phyloP scores from a whole-genome alignment of 495 filamentous ascomycete species.

The Glutinoglossum americanum region DNA sequence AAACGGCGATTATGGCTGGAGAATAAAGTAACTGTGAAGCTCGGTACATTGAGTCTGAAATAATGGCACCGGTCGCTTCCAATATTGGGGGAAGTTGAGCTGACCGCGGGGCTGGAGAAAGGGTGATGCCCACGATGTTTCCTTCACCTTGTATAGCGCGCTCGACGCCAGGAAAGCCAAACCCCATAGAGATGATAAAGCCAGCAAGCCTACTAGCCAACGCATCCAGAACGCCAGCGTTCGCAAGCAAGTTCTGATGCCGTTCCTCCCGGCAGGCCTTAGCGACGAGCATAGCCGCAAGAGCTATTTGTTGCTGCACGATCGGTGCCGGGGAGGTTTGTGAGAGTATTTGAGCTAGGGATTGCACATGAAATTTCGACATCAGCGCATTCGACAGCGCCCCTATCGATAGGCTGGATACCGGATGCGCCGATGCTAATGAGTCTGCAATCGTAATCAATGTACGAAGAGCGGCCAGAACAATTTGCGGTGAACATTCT shows the following conservation, averaged over 20 bases:
- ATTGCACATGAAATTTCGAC: constrained; percentile 29
- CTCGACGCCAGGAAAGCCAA: constrained; percentile 34
- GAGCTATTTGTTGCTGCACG: constrained; percentile 43
- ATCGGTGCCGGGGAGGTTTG: constrained; percentile 27
- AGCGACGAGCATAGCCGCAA: constrained; percentile 44
- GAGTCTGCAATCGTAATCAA: constrained; percentile 53
- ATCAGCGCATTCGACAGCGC: constrained; percentile 47
- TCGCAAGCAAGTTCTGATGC: constrained; percentile 48
- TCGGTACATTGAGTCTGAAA: constrained; percentile 57
- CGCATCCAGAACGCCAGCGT: constrained; percentile 52
- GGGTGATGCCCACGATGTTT: constrained; percentile 19
- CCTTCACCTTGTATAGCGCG: background rate
- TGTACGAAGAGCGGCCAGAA: constrained; percentile 51
- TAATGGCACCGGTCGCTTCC: constrained; percentile 61
- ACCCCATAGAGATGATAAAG: constrained; percentile 45
- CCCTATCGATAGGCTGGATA: constrained; percentile 21
- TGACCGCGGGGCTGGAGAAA: constrained; percentile 32
- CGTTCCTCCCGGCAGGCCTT: constrained; percentile 43
- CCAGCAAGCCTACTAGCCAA: constrained; percentile 57
- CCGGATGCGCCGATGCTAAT: constrained; percentile 27
- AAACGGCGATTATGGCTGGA: constrained; percentile 48
- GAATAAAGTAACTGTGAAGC: constrained; percentile 60
- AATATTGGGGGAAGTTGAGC: constrained; percentile 47
- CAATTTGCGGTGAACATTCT: constrained; percentile 39
- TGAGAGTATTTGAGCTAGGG: constrained; percentile 40